These are phyloP conservation scores for Psilocybe tampanensis DNA, from an alignment of 768 basidiomycete genomes.

Conservation along the genomic window DNA sequence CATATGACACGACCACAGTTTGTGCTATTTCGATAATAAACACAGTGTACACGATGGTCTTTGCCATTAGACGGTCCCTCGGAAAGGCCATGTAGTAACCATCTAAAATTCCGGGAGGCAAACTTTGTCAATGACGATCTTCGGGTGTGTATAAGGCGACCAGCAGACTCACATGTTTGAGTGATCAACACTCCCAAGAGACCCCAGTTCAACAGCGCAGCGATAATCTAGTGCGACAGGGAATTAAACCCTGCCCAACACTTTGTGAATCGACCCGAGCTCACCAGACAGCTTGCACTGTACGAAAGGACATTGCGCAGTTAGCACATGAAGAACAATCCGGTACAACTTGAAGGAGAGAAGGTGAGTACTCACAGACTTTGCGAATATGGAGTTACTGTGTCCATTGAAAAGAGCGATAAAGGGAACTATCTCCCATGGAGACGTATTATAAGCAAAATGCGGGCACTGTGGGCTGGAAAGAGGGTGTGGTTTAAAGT, in stretches of 20 bases:
- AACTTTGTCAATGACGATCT: not conserved
- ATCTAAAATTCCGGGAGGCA: slow-evolving; percentile 20
- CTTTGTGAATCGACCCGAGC: not conserved
- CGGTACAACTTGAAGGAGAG: not conserved
- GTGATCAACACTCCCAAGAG: slow-evolving; percentile 25
- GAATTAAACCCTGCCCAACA: not conserved
- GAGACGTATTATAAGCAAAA: not conserved
- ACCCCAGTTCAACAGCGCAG: slow-evolving; percentile 27
- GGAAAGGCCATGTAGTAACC: slow-evolving; percentile 34
- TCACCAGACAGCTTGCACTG: slow-evolving; percentile 26
- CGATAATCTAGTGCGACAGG: slow-evolving; percentile 18
- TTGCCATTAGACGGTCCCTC: slow-evolving; percentile 23
- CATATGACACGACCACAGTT: slow-evolving; percentile 24
- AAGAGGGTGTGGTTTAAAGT: not conserved
- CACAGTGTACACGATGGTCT: slow-evolving; percentile 27
- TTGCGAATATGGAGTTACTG: not conserved
- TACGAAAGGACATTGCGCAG: not conserved
- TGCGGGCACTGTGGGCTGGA: not conserved
- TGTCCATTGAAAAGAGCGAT: not conserved
- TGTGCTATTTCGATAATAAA: slow-evolving; percentile 26
- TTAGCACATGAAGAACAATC: not conserved
- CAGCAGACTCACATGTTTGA: slow-evolving; percentile 18
- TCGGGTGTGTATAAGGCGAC: not conserved
- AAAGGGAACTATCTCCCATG: not conserved
- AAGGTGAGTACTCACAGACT: slow-evolving; percentile 11